These are phyloP conservation scores for Pichia kudriavzevii DNA, from an alignment of 1,139 yeast genomes.

Conservation along the genomic window DNA sequence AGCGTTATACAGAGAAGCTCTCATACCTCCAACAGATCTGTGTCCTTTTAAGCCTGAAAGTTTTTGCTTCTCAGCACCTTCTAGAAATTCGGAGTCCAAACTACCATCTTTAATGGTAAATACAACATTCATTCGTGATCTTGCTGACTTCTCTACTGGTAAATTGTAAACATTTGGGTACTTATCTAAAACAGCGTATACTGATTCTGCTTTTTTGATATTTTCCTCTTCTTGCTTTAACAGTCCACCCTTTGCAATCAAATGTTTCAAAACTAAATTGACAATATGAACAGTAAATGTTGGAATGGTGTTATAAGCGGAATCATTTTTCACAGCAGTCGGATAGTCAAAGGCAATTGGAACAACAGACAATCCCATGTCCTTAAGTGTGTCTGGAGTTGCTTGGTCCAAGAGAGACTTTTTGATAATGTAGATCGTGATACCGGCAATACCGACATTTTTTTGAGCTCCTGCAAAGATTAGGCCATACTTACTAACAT, in stretches of 20 bases:
- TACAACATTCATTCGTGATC: conserved; percentile 91
- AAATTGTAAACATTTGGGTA: conserved; percentile 57
- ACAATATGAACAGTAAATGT: conserved; percentile 84
- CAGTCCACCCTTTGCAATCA: conserved; percentile 58
- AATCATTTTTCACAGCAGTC: conserved; percentile 77
- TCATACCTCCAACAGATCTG: conserved; percentile 93
- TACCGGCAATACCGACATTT: conserved; percentile 93
- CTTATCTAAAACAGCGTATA: conserved; percentile 56
- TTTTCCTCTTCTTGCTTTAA: conserved; percentile 50
- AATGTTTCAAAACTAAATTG: conserved; percentile 62
- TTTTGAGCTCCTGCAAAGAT: conserved; percentile 98
- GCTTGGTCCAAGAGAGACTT: conserved; percentile 67
- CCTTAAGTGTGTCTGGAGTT: conserved; percentile 50
- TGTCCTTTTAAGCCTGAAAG: conserved; percentile 88
- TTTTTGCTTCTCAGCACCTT: conserved; percentile 41
- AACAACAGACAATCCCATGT: conserved; percentile 58
- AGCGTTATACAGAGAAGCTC: conserved; percentile 91
- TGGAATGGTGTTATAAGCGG: conserved; percentile 93
- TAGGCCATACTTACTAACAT: conserved; percentile 77
- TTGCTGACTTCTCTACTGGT: conserved; percentile 54
- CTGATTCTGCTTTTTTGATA: conserved; percentile 26
- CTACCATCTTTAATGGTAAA: conserved; percentile 63
- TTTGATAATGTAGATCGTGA: conserved; percentile 83
- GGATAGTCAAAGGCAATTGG: conserved; percentile 91
- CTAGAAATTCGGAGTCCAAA: conserved; percentile 59